Evolutionary conservation across 768 basidiomycete species (phyloP).

Genomic region (Trametes elegans): DNA sequence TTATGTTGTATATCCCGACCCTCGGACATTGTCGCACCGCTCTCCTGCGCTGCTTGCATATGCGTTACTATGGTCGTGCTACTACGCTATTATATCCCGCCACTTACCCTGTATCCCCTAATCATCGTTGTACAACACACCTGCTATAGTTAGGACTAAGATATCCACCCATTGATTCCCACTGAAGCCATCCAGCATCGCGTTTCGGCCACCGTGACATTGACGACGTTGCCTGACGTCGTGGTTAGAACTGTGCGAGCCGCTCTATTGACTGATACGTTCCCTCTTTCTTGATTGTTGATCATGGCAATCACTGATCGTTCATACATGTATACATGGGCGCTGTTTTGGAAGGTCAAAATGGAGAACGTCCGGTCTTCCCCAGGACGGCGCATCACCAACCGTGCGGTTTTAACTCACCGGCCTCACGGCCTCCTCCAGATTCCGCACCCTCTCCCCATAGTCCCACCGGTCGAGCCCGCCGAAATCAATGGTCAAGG

Average conservation of each 20-base stretch:
- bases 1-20: background rate
- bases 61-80: background rate
- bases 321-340: slow-evolving; percentile 7
- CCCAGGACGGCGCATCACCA: background rate
- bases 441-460: slow-evolving; percentile 58
- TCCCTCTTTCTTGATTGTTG: slow-evolving; percentile 14
- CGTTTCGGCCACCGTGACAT: background rate
- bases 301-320: slow-evolving; percentile 18
- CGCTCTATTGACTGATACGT: slow-evolving; percentile 9
- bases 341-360: slow-evolving; percentile 6
- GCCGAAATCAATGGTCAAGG: slow-evolving; percentile 72
- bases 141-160: background rate
- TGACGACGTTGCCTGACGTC: background rate
- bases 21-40: slow-evolving; percentile 2
- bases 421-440: slow-evolving; percentile 47
- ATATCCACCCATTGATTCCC: background rate
- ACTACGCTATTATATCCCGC: slow-evolving; percentile 13
- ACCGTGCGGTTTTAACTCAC: slow-evolving; percentile 3
- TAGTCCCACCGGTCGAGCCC: slow-evolving; percentile 75
- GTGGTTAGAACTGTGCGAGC: background rate
- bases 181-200: background rate
- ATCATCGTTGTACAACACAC: slow-evolving; percentile 18
- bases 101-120: slow-evolving; percentile 16
- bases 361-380: background rate
- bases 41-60: background rate